Conservation (phyloP, 345 rosid genomes). For the Melaleuca alternifolia region DNA sequence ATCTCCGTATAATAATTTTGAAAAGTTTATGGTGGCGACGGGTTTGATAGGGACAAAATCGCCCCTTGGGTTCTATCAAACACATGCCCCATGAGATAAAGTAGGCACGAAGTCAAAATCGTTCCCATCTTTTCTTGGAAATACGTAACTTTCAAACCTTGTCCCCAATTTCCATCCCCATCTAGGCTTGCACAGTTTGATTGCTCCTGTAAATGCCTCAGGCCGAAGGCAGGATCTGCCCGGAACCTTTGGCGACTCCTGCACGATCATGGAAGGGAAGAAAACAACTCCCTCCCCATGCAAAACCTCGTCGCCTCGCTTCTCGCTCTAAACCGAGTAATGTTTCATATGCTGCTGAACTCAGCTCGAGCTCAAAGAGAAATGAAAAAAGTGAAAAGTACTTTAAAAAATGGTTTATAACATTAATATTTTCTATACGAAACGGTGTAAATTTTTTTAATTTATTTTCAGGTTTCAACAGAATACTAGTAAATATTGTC, state of each 20-base stretch:
- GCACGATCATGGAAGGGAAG: neutral
- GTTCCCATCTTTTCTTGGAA: neutral
- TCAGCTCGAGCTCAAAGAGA: too few relatives aligned
- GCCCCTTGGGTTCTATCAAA: neutral
- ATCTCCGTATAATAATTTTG: neutral
- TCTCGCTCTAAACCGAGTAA: too few relatives aligned
- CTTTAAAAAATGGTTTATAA: too few relatives aligned
- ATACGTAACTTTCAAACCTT: neutral
- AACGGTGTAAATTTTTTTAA: too few relatives aligned
- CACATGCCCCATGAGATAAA: neutral
- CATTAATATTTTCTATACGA: too few relatives aligned
- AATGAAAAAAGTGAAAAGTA: too few relatives aligned
- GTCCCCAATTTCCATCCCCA: neutral
- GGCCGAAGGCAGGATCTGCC: too few relatives aligned
- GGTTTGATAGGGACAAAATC: neutral
- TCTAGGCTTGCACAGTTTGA: neutral
- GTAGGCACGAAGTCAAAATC: neutral
- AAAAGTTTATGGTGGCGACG: too few relatives aligned
- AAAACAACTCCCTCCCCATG: neutral
- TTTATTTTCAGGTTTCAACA: too few relatives aligned
- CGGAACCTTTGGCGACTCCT: neutral
- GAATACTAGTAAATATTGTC: too few relatives aligned
- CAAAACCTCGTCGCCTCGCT: too few relatives aligned
- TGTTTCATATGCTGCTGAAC: too few relatives aligned
- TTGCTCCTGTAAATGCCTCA: neutral